Conservation (phyloP, 805 yeast species). For the Grigorovia yakushimaensis region DNA sequence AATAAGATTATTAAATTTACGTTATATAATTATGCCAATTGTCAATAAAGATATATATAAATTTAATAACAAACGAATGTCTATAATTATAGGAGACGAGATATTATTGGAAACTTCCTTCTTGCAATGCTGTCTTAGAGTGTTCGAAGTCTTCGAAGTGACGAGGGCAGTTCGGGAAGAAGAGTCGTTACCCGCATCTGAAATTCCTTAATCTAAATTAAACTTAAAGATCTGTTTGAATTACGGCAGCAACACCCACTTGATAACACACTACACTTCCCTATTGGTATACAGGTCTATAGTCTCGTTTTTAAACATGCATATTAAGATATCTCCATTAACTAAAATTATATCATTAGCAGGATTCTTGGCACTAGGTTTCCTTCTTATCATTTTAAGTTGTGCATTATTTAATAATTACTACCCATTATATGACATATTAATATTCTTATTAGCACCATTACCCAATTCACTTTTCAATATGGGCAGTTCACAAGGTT, state of each 20-base stretch:
- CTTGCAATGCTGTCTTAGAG: no score
- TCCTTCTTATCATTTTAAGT: slow-evolving; percentile 75
- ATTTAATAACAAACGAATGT: neutral
- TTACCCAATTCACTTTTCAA: slow-evolving; percentile 56
- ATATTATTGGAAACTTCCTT: no score
- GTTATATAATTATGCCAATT: neutral
- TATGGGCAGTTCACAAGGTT: slow-evolving; percentile 20
- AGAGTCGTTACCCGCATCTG: no score
- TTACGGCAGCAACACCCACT: no score
- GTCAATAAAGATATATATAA: neutral
- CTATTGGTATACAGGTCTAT: no score
- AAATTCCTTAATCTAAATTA: no score
- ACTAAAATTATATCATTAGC: slow-evolving; percentile 29
- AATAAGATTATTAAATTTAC: neutral
- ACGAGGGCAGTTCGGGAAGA: no score
- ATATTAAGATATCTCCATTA: slow-evolving; percentile 27
- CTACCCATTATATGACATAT: slow-evolving; percentile 73
- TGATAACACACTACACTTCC: neutral
- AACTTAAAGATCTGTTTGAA: neutral
- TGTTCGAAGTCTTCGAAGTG: no score
- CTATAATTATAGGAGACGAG: no score
- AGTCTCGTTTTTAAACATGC: slow-evolving; percentile 6
- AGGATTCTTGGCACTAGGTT: slow-evolving; percentile 72
- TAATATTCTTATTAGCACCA: slow-evolving; percentile 60
- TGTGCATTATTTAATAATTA: slow-evolving; percentile 85